Base-by-base conservation (phyloP, 2,329 filamentous ascomycete species). In the Fonsecaea erecta region DNA sequence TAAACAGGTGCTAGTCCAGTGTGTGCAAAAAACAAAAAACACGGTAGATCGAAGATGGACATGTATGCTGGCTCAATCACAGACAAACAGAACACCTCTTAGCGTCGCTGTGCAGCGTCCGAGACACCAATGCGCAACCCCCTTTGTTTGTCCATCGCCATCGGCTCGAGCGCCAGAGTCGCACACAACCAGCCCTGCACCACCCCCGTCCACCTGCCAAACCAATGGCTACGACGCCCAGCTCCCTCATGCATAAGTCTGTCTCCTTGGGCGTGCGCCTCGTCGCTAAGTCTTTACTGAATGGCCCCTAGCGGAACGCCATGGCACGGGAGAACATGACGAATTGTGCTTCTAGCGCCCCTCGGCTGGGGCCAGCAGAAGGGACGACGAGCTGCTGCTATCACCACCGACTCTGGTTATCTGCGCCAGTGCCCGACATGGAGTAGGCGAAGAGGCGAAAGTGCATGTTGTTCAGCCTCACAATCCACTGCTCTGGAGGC, bases 171-270 rank as follows among this genome's bases (percentile, higher is more conserved):
- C n/a, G 8, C 32, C 7, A 11, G 55, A 30, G 24, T 37, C 14
- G 55, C 18, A 30, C 28, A 11, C 35, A 37, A 48, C 37, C 55
- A 37, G 16, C 30, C 9, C 37, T 18, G 34, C 35, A 46, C 37
- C 55, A 48, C 37, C 37, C 28, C 11, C 12, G n/a, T n/a, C 16
- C 55, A 58, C 21, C 24, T 32, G 11, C 21, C 30, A 52, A 51
- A 24, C 57, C 40, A 30, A 24, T 52, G 3, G 28, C n/a, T n/a
- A n/a, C n/a, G n/a, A n/a, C n/a, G n/a, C n/a, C 12, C 11, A 26
- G 32, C 18, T 46, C 57, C 14, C 24, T 21, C 57, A 32, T 60
- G 57, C 57, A 60, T 60, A 52, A 60, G 46, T 51, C 28, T 60
- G 57, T 35, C 40, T 35, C 9, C 57, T 26, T 28, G 48, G 43